Evolutionary conservation across 192 early-diverging fungal genomes (phyloP).

Genomic region (Entomortierella beljakovae): DNA sequence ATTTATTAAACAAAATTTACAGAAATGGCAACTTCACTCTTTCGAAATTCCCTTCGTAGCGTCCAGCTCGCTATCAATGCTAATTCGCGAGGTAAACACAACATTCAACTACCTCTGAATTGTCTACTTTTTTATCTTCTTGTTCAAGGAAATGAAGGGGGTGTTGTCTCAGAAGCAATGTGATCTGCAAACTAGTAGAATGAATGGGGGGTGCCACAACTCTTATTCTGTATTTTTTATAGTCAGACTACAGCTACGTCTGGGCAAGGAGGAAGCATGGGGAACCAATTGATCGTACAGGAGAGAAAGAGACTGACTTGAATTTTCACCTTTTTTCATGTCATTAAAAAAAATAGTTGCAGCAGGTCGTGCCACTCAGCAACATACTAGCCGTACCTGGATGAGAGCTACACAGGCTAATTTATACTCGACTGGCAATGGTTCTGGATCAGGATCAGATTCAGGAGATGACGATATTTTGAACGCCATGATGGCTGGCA

Average conservation of each 20-base stretch:
- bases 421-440: constrained; percentile 46
- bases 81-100: constrained; percentile 37
- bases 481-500: constrained; percentile 52
- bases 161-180: neutral
- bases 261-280: too few relatives aligned
- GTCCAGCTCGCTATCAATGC: constrained; percentile 28
- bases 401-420: constrained; percentile 32
- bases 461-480: constrained; percentile 39
- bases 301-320: neutral
- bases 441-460: constrained; percentile 36
- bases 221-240: too few relatives aligned
- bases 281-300: neutral
- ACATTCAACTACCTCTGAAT: neutral
- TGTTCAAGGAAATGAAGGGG: neutral
- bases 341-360: constrained; percentile 12
- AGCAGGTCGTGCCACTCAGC: constrained; percentile 16
- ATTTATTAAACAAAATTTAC: neutral
- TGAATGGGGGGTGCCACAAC: too few relatives aligned
- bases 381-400: constrained; percentile 22
- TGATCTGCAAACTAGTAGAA: too few relatives aligned
- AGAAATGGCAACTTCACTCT: constrained; percentile 35
- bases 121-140: neutral
- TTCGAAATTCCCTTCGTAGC: constrained; percentile 42
- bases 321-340: neutral
- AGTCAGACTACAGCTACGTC: too few relatives aligned